Base-by-base conservation (phyloP, 208 protist genomes). In the Crithidia sp. region DNA sequence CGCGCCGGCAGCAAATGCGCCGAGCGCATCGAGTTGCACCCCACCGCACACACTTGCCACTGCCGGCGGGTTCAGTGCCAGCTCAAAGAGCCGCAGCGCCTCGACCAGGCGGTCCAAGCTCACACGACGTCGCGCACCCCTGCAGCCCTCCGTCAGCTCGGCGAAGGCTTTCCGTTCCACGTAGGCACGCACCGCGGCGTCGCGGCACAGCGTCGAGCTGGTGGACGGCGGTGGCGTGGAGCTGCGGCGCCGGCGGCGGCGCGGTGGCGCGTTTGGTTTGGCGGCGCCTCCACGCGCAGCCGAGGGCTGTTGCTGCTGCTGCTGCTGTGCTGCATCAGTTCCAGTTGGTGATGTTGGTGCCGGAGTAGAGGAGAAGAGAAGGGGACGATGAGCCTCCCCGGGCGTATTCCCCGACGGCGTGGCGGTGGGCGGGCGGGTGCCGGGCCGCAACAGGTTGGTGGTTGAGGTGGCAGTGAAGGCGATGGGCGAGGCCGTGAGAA, bases 161-260 rank as follows among this genome's bases (percentile, higher is more conserved):
- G 61, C 62, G 12, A 79, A 79, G 3, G 74, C 74, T 17, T 49
- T 79, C 36, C 74, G 59, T 19, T 58, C n/a, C 54, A 79, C 62
- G 44, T 74, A 79, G 0, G 17, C 44, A 19, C 40, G 67, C 52
- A 79, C 52, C 36, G 39, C 17, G 40, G 28, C 60, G 10, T 60
- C 68, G 12, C n/a, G 9, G 56, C 40, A 61, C 43, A 44, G 7
- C 5, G 45, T 55, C 39, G 44, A 14, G 66, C 4, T 62, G 45
- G 28, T 58, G 28, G 40, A 59, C 28, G 9, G 40, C 50, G 45
- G 59, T 47, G 40, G 39, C 47, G 69, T 39, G 47, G 43, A 16
- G 8, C 10, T 14, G 16, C 36, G 12, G 56, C 56, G 43, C 40
- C 17, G 43, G 28, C 67, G 40, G 12, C 16, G 47, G 8, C 44